Conservation (phyloP, 768 basidiomycete genomes). For the Podaxis mareebaensis region DNA sequence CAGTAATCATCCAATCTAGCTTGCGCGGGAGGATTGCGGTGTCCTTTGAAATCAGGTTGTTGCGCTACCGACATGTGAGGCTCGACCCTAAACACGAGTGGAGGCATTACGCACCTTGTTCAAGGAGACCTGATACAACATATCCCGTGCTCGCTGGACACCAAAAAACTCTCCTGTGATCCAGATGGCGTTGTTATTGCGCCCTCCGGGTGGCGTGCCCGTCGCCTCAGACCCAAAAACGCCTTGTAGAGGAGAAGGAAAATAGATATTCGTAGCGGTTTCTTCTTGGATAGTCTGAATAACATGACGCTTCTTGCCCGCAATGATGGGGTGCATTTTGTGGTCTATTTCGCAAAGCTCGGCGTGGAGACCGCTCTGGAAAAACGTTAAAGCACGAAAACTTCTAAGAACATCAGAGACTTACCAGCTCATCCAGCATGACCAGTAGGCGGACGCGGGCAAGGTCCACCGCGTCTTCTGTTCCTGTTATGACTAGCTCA, state of each 20-base stretch:
- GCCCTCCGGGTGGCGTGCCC: constrained; percentile 43
- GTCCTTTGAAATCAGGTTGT: constrained; percentile 87
- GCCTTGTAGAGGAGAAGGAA: constrained; percentile 87
- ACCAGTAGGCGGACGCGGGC: constrained; percentile 90
- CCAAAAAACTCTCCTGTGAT: constrained; percentile 98
- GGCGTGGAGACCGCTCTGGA: constrained; percentile 85
- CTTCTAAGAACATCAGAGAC: constrained; percentile 30
- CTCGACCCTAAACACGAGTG: constrained; percentile 5
- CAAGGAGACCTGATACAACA: constrained; percentile 86
- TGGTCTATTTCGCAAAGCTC: constrained; percentile 94
- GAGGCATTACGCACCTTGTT: constrained; percentile 63
- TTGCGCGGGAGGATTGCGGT: constrained; percentile 95
- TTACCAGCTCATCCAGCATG: constrained; percentile 91
- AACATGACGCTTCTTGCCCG: constrained; percentile 82
- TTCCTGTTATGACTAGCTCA: constrained; percentile 88
- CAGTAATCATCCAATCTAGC: constrained; percentile 98
- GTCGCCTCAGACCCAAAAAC: constrained; percentile 68
- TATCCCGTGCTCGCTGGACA: constrained; percentile 92
- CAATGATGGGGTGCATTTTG: constrained; percentile 89
- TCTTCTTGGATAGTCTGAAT: constrained; percentile 95
- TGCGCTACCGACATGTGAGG: constrained; percentile 54
- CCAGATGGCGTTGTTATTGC: constrained; percentile 82
- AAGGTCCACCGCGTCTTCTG: constrained; percentile 85
- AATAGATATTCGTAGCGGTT: constrained; percentile 95
- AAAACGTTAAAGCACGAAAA: constrained; percentile 22